phyloP scores from a whole-genome alignment of 495 filamentous ascomycete genomes.

The Letharia columbiana region DNA sequence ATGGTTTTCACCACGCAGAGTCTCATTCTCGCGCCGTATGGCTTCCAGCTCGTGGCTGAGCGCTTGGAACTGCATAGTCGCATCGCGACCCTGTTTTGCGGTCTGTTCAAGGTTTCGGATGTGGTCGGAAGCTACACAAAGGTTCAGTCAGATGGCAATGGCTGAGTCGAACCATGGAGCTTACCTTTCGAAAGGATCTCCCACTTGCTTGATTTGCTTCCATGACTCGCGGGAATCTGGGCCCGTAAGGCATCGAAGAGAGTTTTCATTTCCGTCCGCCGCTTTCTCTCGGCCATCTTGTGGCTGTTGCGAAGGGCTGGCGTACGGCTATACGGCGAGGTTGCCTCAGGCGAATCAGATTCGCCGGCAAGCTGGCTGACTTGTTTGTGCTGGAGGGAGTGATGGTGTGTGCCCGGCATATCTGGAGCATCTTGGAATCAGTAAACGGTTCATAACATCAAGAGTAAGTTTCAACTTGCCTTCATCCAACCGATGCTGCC shows the following conservation, averaged over 20 bases:
- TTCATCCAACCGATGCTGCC: conserved; percentile 58
- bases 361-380: conserved; percentile 58
- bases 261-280: conserved; percentile 96
- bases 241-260: conserved; percentile 81
- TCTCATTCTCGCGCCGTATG: conserved; percentile 39
- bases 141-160: conserved; percentile 26
- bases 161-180: conserved; percentile 15
- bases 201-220: conserved; percentile 97
- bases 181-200: conserved; percentile 93
- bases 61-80: conserved; percentile 31
- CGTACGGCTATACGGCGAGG: conserved; percentile 82
- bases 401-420: conserved; percentile 50
- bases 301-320: conserved; percentile 93
- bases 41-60: conserved; percentile 38
- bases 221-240: conserved; percentile 75
- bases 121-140: conserved; percentile 36
- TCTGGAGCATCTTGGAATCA: conserved; percentile 18
- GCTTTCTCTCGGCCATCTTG: conserved; percentile 92
- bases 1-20: conserved; percentile 46
- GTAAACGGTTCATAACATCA: background rate
- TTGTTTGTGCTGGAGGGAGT: conserved; percentile 67
- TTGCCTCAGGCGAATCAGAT: conserved; percentile 42
- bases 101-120: conserved; percentile 30
- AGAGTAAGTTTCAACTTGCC: conserved; percentile 26
- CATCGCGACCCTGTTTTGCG: conserved; percentile 35